Evolutionary conservation across 1,284 basidiomycete species (phyloP), one percentile per base, ranked within the genome.

Genomic region (Sphagnurus paluster): DNA sequence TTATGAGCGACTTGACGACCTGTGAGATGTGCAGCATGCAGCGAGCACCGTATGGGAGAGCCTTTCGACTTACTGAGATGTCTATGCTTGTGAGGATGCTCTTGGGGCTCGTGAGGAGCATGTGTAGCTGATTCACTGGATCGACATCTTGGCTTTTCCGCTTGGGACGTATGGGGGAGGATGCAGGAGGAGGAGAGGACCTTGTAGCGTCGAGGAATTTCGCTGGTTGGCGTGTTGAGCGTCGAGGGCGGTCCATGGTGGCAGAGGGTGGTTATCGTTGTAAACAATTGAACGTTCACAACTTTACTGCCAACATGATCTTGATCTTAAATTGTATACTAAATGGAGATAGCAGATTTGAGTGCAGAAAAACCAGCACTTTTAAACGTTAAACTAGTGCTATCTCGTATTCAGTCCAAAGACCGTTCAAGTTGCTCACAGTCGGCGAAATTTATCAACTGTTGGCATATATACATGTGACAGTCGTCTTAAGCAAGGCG

Each of bases 61-160:
- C 28, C 39, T 44, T 16, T 14, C 37, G 30, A 72, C 78, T 60
- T 60, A 81, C 80, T 54, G 71, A 68, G 49, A 81, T 72, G 50
- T 82, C 71, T 50, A 77, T 61, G 32, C 35, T 52, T 19, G 75
- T 75, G 3, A 83, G 63, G 17, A 67, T 60, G 60, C 80, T 82
- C 58, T 75, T 76, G 2, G 76, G 59, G 56, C 67, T 75, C 40
- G 75, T 69, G 16, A 82, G 62, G 30, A 82, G 58, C 19, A 42
- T 57, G 21, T 60, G 62, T n/a, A 71, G 53, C 33, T 62, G 57
- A 35, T 65, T 59, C 33, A 57, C 58, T 6, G 64, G 61, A 46
- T 67, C 64, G 21, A 49, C 43, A 33, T 65, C 63, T 48, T 64
- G 56, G 9, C 56, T 43, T 44, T 67, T 69, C 29, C 65, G 62